phyloP scores from a whole-genome alignment of 208 protist genomes.

The Crithidia fasciculata region DNA sequence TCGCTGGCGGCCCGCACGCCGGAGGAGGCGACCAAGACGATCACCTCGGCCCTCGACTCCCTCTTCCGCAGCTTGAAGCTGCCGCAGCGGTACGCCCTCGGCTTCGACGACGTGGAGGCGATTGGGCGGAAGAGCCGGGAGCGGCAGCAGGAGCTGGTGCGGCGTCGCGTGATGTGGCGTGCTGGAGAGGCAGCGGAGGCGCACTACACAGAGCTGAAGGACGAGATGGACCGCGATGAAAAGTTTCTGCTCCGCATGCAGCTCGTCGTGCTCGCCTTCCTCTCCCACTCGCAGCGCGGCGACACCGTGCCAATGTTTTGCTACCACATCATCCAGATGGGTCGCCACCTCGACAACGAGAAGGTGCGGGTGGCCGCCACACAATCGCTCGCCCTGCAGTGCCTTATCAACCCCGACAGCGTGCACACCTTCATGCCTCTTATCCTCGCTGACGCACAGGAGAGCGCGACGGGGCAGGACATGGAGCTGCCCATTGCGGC shows the following conservation, averaged over 20 bases:
- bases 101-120: slow-evolving; percentile 90
- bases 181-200: slow-evolving; percentile 51
- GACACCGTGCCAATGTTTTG: slow-evolving; percentile 81
- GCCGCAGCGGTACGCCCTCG: slow-evolving; percentile 73
- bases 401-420: slow-evolving; percentile 83
- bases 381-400: slow-evolving; percentile 80
- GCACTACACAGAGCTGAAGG: slow-evolving; percentile 69
- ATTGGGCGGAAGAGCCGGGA: slow-evolving; percentile 85
- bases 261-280: slow-evolving; percentile 83
- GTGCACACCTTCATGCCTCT: slow-evolving; percentile 93
- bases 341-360: slow-evolving; percentile 77
- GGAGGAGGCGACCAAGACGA: slow-evolving; percentile 81
- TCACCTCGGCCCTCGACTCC: slow-evolving; percentile 79
- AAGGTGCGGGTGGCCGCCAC: slow-evolving; percentile 79
- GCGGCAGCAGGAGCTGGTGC: slow-evolving; percentile 80
- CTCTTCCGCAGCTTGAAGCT: slow-evolving; percentile 85
- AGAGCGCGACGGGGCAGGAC: slow-evolving; percentile 23
- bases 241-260: slow-evolving; percentile 92
- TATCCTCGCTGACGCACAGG: slow-evolving; percentile 70
- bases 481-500: slow-evolving; percentile 66
- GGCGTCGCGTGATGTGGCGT: slow-evolving; percentile 59
- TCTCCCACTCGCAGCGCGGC: slow-evolving; percentile 81
- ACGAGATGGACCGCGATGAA: slow-evolving; percentile 87
- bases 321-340: slow-evolving; percentile 88
- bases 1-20: slow-evolving; percentile 73